Percentiles rank a stretch among this genome's conserved stretches.
These are phyloP conservation scores for Calvatia gigantea DNA, from an alignment of 768 basidiomycete species.

Conservation along the genomic window DNA sequence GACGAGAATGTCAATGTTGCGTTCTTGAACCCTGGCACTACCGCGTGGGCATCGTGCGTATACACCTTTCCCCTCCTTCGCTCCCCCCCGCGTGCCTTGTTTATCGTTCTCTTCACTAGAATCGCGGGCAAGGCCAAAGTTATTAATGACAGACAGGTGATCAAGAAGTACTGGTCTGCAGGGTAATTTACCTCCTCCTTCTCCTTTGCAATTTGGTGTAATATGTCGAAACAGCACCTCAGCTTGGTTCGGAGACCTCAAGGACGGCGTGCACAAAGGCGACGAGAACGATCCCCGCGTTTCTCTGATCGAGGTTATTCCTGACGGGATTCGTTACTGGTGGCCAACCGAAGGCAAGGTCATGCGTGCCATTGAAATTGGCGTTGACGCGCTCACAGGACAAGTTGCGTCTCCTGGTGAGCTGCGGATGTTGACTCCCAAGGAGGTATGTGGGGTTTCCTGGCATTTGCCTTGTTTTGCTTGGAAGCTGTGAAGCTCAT, in stretches of 20 bases:
- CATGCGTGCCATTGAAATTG: conserved; percentile 57
- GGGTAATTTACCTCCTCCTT: conserved; percentile 29
- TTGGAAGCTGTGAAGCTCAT: neutral
- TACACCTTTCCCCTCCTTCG: too few species aligned
- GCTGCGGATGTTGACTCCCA: conserved; percentile 65
- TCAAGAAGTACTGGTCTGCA: conserved; percentile 64
- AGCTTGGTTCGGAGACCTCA: conserved; percentile 85
- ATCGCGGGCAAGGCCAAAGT: conserved; percentile 72
- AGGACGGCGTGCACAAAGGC: conserved; percentile 84
- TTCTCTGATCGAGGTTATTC: conserved; percentile 72
- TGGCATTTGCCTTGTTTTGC: neutral
- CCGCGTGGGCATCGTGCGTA: conserved; percentile 68
- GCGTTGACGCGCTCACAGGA: conserved; percentile 57
- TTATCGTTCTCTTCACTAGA: conserved; percentile 27
- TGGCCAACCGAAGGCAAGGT: conserved; percentile 57
- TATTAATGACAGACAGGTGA: conserved; percentile 54
- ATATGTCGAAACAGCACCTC: conserved; percentile 37
- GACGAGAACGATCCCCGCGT: conserved; percentile 76
- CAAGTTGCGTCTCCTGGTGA: conserved; percentile 69
- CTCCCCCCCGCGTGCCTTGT: neutral
- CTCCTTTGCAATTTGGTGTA: neutral
- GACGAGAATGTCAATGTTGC: conserved; percentile 79
- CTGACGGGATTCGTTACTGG: conserved; percentile 83
- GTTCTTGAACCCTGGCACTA: conserved; percentile 66
- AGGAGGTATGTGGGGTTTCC: conserved; percentile 57